Conservation (phyloP, 768 basidiomycete genomes). For the Pilatotrama ljubarskyi region DNA sequence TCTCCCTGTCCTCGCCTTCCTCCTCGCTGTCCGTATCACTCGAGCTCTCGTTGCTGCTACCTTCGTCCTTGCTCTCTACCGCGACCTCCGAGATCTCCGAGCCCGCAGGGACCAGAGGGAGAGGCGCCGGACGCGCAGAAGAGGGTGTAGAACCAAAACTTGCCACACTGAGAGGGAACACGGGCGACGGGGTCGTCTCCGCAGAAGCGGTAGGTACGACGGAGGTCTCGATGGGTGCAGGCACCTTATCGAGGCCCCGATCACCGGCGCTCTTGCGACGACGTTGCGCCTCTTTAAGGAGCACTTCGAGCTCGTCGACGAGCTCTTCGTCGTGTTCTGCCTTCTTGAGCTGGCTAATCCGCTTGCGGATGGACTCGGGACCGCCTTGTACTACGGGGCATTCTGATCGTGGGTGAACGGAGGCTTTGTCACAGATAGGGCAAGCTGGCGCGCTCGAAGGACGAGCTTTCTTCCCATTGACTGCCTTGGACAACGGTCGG, state of each 20-base stretch:
- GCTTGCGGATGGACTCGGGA: constrained; percentile 42
- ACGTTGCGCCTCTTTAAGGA: constrained; percentile 30
- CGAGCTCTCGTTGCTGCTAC: constrained; percentile 41
- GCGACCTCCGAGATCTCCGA: constrained; percentile 38
- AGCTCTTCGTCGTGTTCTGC: constrained; percentile 27
- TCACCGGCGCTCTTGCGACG: constrained; percentile 23
- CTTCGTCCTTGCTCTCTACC: constrained; percentile 39
- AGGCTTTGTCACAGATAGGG: constrained; percentile 45
- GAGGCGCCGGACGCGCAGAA: constrained; percentile 14
- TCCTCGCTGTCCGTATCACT: constrained; percentile 23
- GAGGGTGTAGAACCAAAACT: neutral
- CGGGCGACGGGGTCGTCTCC: constrained; percentile 1
- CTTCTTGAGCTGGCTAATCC: constrained; percentile 45
- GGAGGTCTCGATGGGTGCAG: neutral
- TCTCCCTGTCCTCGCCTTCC: constrained; percentile 18
- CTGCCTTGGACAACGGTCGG: neutral
- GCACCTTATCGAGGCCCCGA: neutral
- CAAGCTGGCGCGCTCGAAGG: constrained; percentile 31
- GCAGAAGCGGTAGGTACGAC: neutral
- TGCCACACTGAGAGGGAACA: neutral
- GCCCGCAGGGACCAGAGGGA: constrained; percentile 31
- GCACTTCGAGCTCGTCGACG: constrained; percentile 44
- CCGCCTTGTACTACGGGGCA: constrained; percentile 53
- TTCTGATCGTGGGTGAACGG: constrained; percentile 47
- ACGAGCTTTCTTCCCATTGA: constrained; percentile 7